phyloP scores from a whole-genome alignment of 805 yeast genomes.

The Candida koratica region DNA sequence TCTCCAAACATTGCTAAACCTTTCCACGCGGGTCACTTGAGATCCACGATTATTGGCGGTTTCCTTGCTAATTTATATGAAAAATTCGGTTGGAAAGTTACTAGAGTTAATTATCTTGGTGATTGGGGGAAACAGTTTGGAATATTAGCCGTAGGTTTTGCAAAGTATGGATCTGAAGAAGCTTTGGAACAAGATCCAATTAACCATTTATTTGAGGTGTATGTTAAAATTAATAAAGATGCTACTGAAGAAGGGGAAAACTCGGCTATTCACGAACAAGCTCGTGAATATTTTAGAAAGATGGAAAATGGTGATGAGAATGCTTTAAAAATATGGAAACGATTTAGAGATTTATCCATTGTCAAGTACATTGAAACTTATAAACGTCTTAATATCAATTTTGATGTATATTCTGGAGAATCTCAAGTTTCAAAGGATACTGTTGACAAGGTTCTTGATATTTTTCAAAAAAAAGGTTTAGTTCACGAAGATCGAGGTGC shows the following conservation, averaged over 20 bases:
- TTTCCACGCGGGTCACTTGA: conserved; percentile 98
- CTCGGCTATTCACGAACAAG: conserved; percentile 65
- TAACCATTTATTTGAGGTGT: conserved; percentile 90
- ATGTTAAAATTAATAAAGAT: conserved; percentile 81
- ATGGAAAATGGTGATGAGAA: conserved; percentile 93
- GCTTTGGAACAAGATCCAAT: conserved; percentile 74
- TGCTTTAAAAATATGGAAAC: conserved; percentile 75
- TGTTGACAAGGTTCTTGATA: conserved; percentile 62
- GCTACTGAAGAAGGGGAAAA: conserved; percentile 61
- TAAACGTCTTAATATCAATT: conserved; percentile 84
- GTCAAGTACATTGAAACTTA: conserved; percentile 82
- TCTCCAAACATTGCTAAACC: conserved; percentile 99
- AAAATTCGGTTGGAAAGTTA: conserved; percentile 87
- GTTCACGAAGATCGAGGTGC: conserved; percentile 91
- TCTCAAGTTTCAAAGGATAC: conserved; percentile 79
- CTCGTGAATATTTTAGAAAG: conserved; percentile 78
- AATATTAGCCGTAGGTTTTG: conserved; percentile 87
- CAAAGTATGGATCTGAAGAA: conserved; percentile 78
- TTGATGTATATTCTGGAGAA: conserved; percentile 91
- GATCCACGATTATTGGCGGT: conserved; percentile 97
- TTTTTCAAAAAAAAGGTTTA: conserved; percentile 63
- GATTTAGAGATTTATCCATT: conserved; percentile 88
- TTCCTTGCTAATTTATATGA: conserved; percentile 87
- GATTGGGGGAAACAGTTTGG: conserved; percentile 99
- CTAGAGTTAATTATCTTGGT: conserved; percentile 90